These are phyloP conservation scores for Arthromyces matolae DNA, from an alignment of 768 basidiomycete genomes.

Conservation along the genomic window DNA sequence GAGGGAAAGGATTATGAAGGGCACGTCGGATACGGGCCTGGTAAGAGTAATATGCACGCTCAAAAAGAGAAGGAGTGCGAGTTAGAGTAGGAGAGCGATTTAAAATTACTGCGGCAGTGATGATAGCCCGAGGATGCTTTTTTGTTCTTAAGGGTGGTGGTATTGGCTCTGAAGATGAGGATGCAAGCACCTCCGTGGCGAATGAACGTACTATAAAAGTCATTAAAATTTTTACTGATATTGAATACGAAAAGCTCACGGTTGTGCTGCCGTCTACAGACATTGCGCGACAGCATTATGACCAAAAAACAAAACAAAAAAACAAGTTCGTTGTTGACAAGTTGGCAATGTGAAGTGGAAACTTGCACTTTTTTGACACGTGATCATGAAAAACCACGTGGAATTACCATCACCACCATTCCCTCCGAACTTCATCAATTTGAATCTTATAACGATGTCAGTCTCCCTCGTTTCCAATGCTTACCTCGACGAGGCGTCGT, in stretches of 20 bases:
- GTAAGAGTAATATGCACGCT: slow-evolving; percentile 80
- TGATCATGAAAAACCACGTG: slow-evolving; percentile 13
- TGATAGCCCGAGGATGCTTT: slow-evolving; percentile 19
- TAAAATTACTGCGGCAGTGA: slow-evolving; percentile 66
- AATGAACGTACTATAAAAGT: slow-evolving; percentile 41
- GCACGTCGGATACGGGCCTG: slow-evolving; percentile 80
- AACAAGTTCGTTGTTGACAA: too few relatives aligned
- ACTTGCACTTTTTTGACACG: slow-evolving; percentile 11
- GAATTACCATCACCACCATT: not conserved
- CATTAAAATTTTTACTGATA: not conserved
- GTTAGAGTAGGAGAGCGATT: slow-evolving; percentile 78
- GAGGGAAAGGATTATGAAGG: slow-evolving; percentile 83
- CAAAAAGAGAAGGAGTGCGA: slow-evolving; percentile 67
- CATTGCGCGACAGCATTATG: slow-evolving; percentile 32
- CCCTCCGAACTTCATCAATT: not conserved
- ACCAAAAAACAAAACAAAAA: not conserved
- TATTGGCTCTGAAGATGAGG: slow-evolving; percentile 17
- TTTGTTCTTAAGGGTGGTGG: slow-evolving; percentile 14
- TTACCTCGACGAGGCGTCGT: slow-evolving; percentile 82
- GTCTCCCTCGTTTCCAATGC: slow-evolving; percentile 74
- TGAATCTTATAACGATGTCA: slow-evolving; percentile 46
- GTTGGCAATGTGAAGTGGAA: too few relatives aligned
- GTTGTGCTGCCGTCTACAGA: slow-evolving; percentile 27
- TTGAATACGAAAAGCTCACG: slow-evolving; percentile 23
- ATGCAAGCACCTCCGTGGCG: slow-evolving; percentile 37